Evolutionary conservation across 2,329 filamentous ascomycete species (phyloP).

Genomic region (Cadophora sp.): DNA sequence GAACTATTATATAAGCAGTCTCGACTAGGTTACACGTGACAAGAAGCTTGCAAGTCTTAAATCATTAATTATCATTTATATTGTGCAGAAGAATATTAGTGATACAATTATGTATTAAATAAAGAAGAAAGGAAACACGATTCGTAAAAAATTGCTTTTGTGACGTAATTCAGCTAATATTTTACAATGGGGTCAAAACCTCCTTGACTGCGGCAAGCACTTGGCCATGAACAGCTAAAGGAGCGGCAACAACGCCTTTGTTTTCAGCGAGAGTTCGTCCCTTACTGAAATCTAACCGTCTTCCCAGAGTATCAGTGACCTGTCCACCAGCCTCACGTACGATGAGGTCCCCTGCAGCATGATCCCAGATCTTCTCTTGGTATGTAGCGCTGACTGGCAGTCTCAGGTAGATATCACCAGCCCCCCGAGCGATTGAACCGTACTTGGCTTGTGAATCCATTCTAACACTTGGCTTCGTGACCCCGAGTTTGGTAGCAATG

Average conservation of each 20-base stretch:
- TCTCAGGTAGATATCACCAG: conserved; percentile 92
- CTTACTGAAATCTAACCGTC: conserved; percentile 82
- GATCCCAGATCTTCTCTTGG: conserved; percentile 99
- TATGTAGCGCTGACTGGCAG: conserved; percentile 86
- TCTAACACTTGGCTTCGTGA: conserved; percentile 86
- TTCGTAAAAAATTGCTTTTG: no score
- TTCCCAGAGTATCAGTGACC: conserved; percentile 89
- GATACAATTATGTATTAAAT: no score
- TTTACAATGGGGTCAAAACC: no score
- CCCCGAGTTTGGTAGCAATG: conserved; percentile 84
- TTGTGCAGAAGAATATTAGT: no score
- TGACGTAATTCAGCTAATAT: no score
- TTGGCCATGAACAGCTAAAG: conserved; percentile 73
- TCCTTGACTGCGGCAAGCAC: conserved; percentile 85
- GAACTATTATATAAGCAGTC: no score
- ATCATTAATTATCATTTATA: no score
- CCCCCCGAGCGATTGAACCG: conserved; percentile 90
- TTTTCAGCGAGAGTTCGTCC: conserved; percentile 88
- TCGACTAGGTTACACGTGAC: no score
- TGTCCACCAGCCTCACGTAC: conserved; percentile 92
- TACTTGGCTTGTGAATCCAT: conserved; percentile 99
- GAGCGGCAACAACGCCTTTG: conserved; percentile 92
- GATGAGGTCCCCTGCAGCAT: conserved; percentile 93
- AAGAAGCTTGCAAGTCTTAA: no score
- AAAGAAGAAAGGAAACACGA: no score